Base-by-base conservation (phyloP, 192 early-diverging fungal genomes). In the Backusella macrospora region DNA sequence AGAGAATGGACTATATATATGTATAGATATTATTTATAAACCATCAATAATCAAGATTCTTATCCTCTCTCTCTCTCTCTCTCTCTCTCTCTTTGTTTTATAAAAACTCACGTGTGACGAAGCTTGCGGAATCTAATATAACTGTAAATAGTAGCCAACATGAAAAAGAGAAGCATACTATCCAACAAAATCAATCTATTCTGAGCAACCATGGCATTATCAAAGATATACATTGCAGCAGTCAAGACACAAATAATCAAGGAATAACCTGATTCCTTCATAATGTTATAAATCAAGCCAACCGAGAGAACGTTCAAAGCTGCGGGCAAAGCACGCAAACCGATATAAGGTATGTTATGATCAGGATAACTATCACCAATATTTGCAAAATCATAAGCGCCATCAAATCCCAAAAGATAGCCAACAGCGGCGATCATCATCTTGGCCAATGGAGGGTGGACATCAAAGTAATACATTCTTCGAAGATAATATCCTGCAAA, bases 391-490 rank as follows among this genome's bases (percentile, higher is more conserved):
- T 93, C 84, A 79, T 95, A 98, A 45, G 86, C 84, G 4, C 96
- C 95, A 75, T 98, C 88, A 82, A 96, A 95, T 3, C 97, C 97
- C 44, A 89, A 86, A 14, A 95, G 34, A 76, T 86, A 84, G 9
- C 95, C 93, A 5, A 82, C 84, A 8, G 80, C 80, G 1, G 96
- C 95, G 49, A 98, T 87, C 80, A 98, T 74, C 84, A 98, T 82
- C 75, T 97, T 98, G 59, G 95, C 97, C 37, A 98, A 86, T 15
- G 96, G 96, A 42, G 97, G 97, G 76, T 98, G 97, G 0, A 98
- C 95, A 78, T 98, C 97, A 81, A 98, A 96, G 81, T 90, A 98
- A 78, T 92, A 98, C 6, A 89, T 90, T 21, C 92, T 85, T 49
- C 88, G 90, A 68, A 98, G 84, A 73, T 98, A 98, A 81, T 90